Evolutionary conservation across 73 alveolate genomes (phyloP).

Genomic region (Durusdinium trenchii): DNA sequence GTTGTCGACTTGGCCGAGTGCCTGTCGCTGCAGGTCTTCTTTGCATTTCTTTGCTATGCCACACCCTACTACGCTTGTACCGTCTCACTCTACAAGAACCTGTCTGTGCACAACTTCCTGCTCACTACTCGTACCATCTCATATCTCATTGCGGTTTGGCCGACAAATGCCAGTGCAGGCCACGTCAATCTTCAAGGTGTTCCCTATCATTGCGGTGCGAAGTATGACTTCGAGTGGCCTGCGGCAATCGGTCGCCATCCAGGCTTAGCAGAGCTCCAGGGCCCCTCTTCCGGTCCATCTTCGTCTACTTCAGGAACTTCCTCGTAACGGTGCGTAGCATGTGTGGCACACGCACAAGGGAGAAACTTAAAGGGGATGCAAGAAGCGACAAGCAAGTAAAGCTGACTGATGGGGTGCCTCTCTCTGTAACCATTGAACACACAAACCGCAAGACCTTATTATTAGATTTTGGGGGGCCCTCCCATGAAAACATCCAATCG

Average conservation of each 20-base stretch:
- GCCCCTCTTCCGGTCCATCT: conserved; percentile 45
- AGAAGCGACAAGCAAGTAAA: not conserved
- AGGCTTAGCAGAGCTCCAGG: conserved; percentile 24
- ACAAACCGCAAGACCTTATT: too few relatives aligned
- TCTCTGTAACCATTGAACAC: not conserved
- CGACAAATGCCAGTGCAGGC: not conserved
- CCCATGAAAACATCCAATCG: not conserved
- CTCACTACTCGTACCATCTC: not conserved
- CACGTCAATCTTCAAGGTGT: not conserved
- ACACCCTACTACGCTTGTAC: not conserved
- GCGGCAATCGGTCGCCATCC: conserved; percentile 43
- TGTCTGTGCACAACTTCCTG: not conserved
- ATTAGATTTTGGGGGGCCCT: too few relatives aligned
- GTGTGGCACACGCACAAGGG: not conserved
- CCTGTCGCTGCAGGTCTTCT: not conserved
- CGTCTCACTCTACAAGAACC: not conserved
- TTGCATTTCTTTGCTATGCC: too few relatives aligned
- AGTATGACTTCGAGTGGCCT: not conserved
- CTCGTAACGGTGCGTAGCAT: not conserved
- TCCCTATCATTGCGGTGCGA: not conserved
- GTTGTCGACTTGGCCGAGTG: not conserved
- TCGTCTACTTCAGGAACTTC: conserved; percentile 61
- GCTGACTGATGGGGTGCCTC: not conserved
- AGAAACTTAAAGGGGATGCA: not conserved
- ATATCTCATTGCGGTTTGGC: not conserved